Percentiles rank a stretch among this genome's conserved stretches.
phyloP scores from a whole-genome alignment of 306 rosid genomes.

The Prunus mongolica region DNA sequence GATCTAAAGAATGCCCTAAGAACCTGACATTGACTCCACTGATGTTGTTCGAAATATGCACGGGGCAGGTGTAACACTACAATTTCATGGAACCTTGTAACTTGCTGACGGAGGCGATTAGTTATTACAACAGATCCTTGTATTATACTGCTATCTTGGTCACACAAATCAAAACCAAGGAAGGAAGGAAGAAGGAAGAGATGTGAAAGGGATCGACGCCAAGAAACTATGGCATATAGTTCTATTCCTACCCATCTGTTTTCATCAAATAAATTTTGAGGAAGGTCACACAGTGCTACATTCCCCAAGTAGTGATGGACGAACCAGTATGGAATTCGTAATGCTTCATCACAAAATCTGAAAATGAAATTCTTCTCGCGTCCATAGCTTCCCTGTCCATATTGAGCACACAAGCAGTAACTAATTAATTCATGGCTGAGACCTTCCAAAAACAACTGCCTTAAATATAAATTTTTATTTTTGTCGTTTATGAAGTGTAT shows the following conservation, averaged over 20 bases:
- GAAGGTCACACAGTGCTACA: background rate
- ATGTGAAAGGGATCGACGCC: background rate
- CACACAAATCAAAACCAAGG: background rate
- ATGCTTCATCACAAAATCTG: background rate
- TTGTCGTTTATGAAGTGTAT: too few species aligned
- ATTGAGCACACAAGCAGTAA: background rate
- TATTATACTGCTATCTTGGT: too few species aligned
- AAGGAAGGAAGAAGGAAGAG: background rate
- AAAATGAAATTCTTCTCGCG: background rate
- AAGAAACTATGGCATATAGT: background rate
- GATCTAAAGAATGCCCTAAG: background rate
- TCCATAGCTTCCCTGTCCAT: background rate
- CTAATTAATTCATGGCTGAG: background rate
- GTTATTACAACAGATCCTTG: too few species aligned
- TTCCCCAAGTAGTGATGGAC: background rate
- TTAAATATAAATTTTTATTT: too few species aligned
- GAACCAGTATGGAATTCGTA: background rate
- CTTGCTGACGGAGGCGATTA: too few species aligned
- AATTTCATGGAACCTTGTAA: background rate
- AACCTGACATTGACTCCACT: slow-evolving; percentile 8
- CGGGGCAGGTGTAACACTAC: slow-evolving; percentile 14
- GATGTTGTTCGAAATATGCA: background rate
- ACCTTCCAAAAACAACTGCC: too few species aligned
- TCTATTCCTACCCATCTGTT: slow-evolving; percentile 1
- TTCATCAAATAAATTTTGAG: background rate